Conservation (phyloP, 768 basidiomycete species). For the Lyophyllum semitale region DNA sequence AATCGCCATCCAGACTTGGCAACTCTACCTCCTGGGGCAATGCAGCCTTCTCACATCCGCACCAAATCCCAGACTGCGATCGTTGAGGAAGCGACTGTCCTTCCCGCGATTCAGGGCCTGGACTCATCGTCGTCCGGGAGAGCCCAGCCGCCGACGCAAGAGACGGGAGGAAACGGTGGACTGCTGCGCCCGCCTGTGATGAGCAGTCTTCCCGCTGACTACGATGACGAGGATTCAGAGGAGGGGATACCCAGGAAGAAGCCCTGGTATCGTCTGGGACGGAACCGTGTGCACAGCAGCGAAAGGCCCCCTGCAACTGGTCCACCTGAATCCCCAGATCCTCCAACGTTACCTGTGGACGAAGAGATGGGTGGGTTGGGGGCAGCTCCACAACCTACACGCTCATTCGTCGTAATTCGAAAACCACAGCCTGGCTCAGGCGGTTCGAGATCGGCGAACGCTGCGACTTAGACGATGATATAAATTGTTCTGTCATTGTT, state of each 20-base stretch:
- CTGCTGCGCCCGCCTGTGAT: slow-evolving; percentile 22
- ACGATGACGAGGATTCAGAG: slow-evolving; percentile 44
- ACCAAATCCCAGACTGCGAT: slow-evolving; percentile 85
- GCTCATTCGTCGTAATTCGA: slow-evolving; percentile 75
- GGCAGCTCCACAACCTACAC: slow-evolving; percentile 37
- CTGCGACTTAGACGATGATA: slow-evolving; percentile 16
- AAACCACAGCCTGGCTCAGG: slow-evolving; percentile 41
- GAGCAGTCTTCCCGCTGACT: slow-evolving; percentile 24
- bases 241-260: slow-evolving; percentile 56
- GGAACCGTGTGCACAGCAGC: slow-evolving; percentile 61
- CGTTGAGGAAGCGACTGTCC: slow-evolving; percentile 61
- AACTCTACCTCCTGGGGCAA: slow-evolving; percentile 59
- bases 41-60: slow-evolving; percentile 66
- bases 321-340: slow-evolving; percentile 20
- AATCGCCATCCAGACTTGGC: slow-evolving; percentile 34
- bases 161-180: slow-evolving; percentile 19
- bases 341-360: slow-evolving; percentile 28
- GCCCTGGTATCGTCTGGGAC: slow-evolving; percentile 69
- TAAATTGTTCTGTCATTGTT: neutral
- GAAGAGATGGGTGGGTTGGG: slow-evolving; percentile 35
- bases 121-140: slow-evolving; percentile 8
- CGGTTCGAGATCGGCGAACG: slow-evolving; percentile 10
- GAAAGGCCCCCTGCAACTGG: slow-evolving; percentile 40
- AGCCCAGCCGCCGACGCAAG: slow-evolving; percentile 14
- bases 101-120: slow-evolving; percentile 14